Percentiles rank a stretch among this genome's conserved stretches.
phyloP scores from a whole-genome alignment of 208 protist species.

The Leishmania gerbilli region DNA sequence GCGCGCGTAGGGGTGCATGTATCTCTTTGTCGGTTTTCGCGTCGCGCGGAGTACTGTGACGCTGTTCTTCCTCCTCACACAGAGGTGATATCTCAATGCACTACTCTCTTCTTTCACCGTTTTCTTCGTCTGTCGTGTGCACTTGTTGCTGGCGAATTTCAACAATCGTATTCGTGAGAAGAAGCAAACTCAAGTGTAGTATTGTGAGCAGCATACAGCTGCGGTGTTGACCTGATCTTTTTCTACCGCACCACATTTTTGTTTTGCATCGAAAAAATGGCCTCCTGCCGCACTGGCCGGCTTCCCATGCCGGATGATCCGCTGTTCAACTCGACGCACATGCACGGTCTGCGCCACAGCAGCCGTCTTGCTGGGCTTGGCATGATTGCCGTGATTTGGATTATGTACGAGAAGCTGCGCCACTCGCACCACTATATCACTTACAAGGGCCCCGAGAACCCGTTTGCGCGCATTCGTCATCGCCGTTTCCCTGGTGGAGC shows the following conservation, averaged over 20 bases:
- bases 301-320: constrained; percentile 86
- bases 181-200: not conserved
- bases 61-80: not conserved
- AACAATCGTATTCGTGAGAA: not conserved
- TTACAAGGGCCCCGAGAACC: constrained; percentile 85
- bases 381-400: constrained; percentile 70
- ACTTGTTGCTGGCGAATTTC: not conserved
- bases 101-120: not conserved
- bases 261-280: constrained; percentile 15
- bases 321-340: constrained; percentile 54
- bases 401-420: constrained; percentile 82
- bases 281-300: constrained; percentile 78
- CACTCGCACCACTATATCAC: constrained; percentile 83
- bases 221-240: not conserved
- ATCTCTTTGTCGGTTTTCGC: not conserved
- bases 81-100: not conserved
- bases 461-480: constrained; percentile 79
- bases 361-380: constrained; percentile 61
- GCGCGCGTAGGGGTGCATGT: not conserved
- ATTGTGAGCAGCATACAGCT: not conserved
- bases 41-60: not conserved
- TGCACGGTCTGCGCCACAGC: constrained; percentile 63
- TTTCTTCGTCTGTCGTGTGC: not conserved
- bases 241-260: not conserved
- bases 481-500: constrained; percentile 77